Base-by-base conservation (phyloP, 805 yeast genomes). In the Ogataea neopini region DNA sequence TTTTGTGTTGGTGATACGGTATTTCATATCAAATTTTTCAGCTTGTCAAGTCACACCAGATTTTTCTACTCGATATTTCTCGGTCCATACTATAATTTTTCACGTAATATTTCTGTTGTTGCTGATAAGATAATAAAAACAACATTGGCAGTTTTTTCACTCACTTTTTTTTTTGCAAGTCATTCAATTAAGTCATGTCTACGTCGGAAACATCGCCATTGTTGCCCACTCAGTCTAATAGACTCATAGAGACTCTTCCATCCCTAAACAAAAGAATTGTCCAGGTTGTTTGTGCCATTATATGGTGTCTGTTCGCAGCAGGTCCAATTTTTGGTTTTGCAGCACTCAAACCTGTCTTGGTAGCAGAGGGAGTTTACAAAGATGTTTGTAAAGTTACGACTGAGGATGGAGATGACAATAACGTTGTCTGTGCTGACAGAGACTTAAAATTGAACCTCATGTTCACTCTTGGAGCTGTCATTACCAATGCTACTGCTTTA, bases 291-390 rank as follows among this genome's bases (percentile, higher is more conserved):
- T 87, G 96, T 67, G 91, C 97, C 23, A 78, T 88, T 14, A 46
- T 74, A 0, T 91, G 96, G 96, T 92, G 97, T 69, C 69, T 91
- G 11, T 72, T 88, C 32, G 89, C 96, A 0, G 97, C 96, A 0
- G 98, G 97, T 5, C 89, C 95, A 1, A 83, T 91, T 11, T 91
- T 91, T 73, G 98, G 98, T 3, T 91, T 91, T 71, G 97, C 97
- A 19, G 97, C 98, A 3, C 71, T 91, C 45, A 92, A 92, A 62
- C 95, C 96, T 5, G 80, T 91, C 9, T 69, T 92, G 37, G 76
- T 89, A 15, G 64, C 73, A 8, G 91, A 92, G 61, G 90, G 92
- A 3, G 84, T 91, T 3, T 92, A 91, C 59, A 66, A 74, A 19
- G 78, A 82, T 1, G 61, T 71, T 6, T 91, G 97, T 62, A 62